Conservation (phyloP, 2,329 filamentous ascomycete species). For the Cytospora mali region DNA sequence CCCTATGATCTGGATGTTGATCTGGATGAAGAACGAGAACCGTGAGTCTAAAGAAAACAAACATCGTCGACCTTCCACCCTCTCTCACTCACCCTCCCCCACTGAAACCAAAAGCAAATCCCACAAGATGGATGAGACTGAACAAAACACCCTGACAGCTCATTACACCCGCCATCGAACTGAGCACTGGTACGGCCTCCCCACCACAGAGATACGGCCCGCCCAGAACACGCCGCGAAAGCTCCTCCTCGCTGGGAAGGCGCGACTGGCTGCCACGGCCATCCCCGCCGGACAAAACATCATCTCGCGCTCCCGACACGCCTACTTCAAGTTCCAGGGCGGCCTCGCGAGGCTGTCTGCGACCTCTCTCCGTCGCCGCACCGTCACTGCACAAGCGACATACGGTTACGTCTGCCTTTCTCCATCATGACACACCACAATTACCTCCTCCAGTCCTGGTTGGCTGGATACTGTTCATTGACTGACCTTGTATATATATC, state of each 20-base stretch:
- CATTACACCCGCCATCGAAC: background rate
- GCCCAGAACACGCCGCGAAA: background rate
- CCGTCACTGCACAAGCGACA: background rate
- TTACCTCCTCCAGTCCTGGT: background rate
- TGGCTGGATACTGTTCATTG: background rate
- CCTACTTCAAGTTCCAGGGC: background rate
- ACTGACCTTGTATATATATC: background rate
- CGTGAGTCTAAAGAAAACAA: background rate
- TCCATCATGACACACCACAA: background rate
- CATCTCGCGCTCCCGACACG: background rate
- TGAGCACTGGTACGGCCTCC: background rate
- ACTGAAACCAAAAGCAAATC: background rate
- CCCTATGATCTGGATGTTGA: constrained; percentile 7
- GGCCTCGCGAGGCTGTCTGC: background rate
- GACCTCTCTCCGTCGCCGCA: background rate
- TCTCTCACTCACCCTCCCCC: too few species aligned
- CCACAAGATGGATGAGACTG: background rate
- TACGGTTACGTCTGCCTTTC: background rate
- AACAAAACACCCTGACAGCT: background rate
- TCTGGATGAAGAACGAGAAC: constrained; percentile 1
- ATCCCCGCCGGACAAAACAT: background rate
- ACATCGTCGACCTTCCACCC: too few species aligned
- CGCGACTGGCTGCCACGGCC: too few species aligned
- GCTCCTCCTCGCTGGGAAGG: background rate
- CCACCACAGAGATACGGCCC: background rate